Percentiles rank a stretch among this genome's conserved stretches.
These are phyloP conservation scores for Alternaria atra DNA, from an alignment of 2,329 filamentous ascomycete genomes.

Conservation along the genomic window DNA sequence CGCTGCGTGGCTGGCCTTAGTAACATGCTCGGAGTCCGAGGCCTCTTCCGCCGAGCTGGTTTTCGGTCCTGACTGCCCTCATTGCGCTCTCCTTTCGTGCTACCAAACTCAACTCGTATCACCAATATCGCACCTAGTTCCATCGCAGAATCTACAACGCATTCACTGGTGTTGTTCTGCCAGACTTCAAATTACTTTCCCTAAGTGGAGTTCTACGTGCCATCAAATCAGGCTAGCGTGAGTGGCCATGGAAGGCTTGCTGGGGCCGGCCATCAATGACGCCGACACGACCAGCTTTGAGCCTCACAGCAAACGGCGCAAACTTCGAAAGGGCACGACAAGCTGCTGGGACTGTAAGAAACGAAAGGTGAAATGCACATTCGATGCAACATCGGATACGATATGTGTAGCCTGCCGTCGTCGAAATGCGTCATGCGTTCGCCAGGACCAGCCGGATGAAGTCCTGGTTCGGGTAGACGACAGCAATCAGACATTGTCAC, in stretches of 20 bases:
- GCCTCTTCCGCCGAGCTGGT: not conserved
- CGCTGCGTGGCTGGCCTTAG: not conserved
- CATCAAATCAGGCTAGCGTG: not conserved
- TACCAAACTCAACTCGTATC: not conserved
- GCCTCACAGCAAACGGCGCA: conserved; percentile 23
- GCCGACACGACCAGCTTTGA: conserved; percentile 5
- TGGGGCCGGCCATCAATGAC: not conserved
- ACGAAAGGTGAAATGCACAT: conserved; percentile 32
- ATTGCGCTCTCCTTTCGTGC: not conserved
- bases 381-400: conserved; percentile 8
- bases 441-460: conserved; percentile 29
- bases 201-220: not conserved
- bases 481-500: not conserved
- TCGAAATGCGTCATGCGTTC: conserved; percentile 26
- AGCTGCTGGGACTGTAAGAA: conserved; percentile 40
- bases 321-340: conserved; percentile 33
- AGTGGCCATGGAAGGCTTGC: not conserved
- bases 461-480: not conserved
- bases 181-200: not conserved
- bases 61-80: not conserved
- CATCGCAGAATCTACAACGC: too few species aligned
- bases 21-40: not conserved
- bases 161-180: not conserved
- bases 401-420: conserved; percentile 25
- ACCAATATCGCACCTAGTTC: not conserved